Conservation (phyloP, 129 eudicot genomes). For the Chrysanthemum lavandulifolium region DNA sequence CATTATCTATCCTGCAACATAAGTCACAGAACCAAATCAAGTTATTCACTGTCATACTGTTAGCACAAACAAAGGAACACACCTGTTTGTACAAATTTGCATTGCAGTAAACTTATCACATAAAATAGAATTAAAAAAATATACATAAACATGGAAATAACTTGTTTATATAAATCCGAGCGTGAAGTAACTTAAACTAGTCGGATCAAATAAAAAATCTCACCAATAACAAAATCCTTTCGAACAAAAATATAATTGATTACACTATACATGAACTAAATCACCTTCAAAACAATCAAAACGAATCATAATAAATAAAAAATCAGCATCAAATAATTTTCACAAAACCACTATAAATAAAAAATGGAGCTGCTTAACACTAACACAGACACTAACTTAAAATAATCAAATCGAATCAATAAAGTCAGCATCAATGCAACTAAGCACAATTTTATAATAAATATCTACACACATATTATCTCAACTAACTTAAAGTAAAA, state of each 20-base stretch:
- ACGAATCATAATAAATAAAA: too few species aligned
- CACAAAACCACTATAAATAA: background rate
- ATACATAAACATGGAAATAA: background rate
- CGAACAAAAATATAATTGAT: too few species aligned
- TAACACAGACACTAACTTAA: too few species aligned
- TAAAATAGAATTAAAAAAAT: too few species aligned
- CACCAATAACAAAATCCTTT: background rate
- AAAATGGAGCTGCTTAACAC: too few species aligned
- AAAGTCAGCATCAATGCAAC: background rate
- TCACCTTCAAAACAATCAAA: too few species aligned
- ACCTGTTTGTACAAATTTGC: too few species aligned
- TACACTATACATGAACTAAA: too few species aligned
- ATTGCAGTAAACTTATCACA: background rate
- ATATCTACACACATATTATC: too few species aligned
- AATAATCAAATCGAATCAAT: background rate
- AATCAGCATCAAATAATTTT: background rate
- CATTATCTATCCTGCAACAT: slow-evolving; percentile 31
- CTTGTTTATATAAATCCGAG: background rate
- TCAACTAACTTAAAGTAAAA: background rate
- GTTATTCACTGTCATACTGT: slow-evolving; percentile 13
- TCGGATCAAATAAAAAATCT: slow-evolving; percentile 6
- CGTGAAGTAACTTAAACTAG: background rate
- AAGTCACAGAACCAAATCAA: slow-evolving; percentile 11
- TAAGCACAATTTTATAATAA: background rate
- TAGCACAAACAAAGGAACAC: background rate